Percentiles rank a stretch among this genome's conserved stretches.
Evolutionary conservation across 176 grass and related monocot genomes (phyloP).

Genomic region (Panicum miliaceum): DNA sequence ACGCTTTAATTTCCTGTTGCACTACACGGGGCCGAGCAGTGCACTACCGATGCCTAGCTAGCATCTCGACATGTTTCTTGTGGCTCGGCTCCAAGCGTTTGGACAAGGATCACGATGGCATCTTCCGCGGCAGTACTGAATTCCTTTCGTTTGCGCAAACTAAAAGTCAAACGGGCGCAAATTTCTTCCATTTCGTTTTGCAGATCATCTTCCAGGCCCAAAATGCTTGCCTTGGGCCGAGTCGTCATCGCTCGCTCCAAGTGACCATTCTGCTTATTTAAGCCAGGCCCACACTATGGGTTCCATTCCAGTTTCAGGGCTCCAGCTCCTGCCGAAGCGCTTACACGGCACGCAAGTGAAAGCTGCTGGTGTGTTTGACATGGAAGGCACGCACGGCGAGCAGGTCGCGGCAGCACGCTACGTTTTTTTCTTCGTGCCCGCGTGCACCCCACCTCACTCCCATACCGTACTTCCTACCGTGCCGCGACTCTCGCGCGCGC

Average conservation of each 20-base stretch:
- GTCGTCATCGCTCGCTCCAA: background rate
- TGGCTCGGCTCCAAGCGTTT: too few relatives aligned
- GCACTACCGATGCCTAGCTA: background rate
- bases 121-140: too few relatives aligned
- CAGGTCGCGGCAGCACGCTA: background rate
- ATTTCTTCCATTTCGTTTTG: background rate
- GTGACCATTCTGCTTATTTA: background rate
- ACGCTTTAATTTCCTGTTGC: constrained; percentile 27
- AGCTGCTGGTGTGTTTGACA: background rate
- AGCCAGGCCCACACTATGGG: background rate
- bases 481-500: background rate
- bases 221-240: background rate
- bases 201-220: background rate
- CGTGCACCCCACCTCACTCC: background rate
- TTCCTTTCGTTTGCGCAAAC: too few relatives aligned
- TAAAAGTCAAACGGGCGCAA: background rate
- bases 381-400: background rate
- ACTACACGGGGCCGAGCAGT: background rate
- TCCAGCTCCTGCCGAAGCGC: background rate
- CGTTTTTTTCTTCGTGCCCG: background rate
- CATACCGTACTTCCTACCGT: background rate
- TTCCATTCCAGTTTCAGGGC: background rate
- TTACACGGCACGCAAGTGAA: background rate
- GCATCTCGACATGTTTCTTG: background rate
- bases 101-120: background rate